Evolutionary conservation across 2,329 filamentous ascomycete species (phyloP), one percentile per base, ranked within the genome.

Genomic region (Fusarium sp.): DNA sequence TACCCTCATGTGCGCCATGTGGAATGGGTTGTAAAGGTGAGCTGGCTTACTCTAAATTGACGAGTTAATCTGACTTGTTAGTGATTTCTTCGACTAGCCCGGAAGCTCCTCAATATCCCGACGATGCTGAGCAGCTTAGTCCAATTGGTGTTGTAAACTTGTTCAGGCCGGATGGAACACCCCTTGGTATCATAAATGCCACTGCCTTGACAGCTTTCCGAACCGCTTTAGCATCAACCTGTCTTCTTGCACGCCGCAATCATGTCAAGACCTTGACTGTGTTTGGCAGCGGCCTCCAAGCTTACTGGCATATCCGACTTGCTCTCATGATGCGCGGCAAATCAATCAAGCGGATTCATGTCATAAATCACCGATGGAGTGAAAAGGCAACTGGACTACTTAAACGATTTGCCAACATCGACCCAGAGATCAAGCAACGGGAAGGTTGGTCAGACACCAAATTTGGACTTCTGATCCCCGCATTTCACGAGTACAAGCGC

Each of bases 241-340:
- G 90, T 28, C 83, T 93, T 0, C 83, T 93, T 34, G 78, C 80
- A 20, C 86, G 85, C 37, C 92, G 95, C 57, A 83, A 86, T 57
- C 86, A 86, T 30, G 90, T 97, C 41, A 89, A 91, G 75, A 92
- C 90, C 15, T 76, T 97, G 12, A 90, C 91, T 15, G 91, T 97
- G 54, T 98, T 97, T 77, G 95, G 95, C 26, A 90, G 91, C 34
- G 95, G 95, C 45, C 89, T 91, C 72, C 94, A 97, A 81, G 95
- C 95, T 13, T 97, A 95, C 82, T 98, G 94, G 94, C 95, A 97
- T 77, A 88, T 97, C 42, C 90, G 94, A 1, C 86, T 98, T 6
- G 91, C 94, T 1, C 85, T 98, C 12, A 85, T 95, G 67, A 84
- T 96, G 50, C 91, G 86, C 23, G 88, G 88, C 3, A 56, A 81